phyloP scores from a whole-genome alignment of 371 early-diverging fungal species.

The Lichtheimia hyalospora region DNA sequence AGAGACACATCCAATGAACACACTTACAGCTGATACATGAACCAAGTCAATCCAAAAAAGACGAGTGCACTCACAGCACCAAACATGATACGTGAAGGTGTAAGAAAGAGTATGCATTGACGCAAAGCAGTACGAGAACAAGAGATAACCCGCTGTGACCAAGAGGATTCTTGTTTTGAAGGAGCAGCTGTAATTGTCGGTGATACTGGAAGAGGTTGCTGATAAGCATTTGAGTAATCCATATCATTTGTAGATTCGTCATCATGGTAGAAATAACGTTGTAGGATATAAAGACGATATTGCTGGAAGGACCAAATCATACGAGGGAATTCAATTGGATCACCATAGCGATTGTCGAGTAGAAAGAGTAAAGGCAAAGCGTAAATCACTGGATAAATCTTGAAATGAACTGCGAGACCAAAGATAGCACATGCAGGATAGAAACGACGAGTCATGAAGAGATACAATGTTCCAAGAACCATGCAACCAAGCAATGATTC shows the following conservation, averaged over 20 bases:
- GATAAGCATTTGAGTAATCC: conserved; percentile 1
- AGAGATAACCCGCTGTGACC: not conserved
- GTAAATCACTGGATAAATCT: conserved; percentile 95
- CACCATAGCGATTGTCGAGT: conserved; percentile 54
- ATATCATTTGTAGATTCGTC: no score
- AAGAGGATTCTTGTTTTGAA: not conserved
- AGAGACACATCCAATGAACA: not conserved
- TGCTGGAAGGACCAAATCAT: conserved; percentile 29
- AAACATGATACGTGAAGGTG: conserved; percentile 68
- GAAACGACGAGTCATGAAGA: conserved; percentile 56
- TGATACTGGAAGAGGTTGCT: not conserved
- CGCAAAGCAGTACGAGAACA: conserved; percentile 1
- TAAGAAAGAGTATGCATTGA: conserved; percentile 33
- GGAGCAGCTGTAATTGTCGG: not conserved
- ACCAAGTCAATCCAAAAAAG: conserved; percentile 68
- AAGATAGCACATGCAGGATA: conserved; percentile 69
- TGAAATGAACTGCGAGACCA: conserved; percentile 95
- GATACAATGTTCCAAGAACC: conserved; percentile 75
- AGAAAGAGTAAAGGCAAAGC: conserved; percentile 73
- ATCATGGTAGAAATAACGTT: conserved; percentile 10
- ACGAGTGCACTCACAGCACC: conserved; percentile 65
- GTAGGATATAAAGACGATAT: conserved; percentile 14
- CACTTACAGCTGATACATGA: conserved; percentile 73
- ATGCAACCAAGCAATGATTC: conserved; percentile 83
- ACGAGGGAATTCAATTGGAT: conserved; percentile 29